Conservation (phyloP, 768 basidiomycete genomes). For the Coprinellus micaceus region DNA sequence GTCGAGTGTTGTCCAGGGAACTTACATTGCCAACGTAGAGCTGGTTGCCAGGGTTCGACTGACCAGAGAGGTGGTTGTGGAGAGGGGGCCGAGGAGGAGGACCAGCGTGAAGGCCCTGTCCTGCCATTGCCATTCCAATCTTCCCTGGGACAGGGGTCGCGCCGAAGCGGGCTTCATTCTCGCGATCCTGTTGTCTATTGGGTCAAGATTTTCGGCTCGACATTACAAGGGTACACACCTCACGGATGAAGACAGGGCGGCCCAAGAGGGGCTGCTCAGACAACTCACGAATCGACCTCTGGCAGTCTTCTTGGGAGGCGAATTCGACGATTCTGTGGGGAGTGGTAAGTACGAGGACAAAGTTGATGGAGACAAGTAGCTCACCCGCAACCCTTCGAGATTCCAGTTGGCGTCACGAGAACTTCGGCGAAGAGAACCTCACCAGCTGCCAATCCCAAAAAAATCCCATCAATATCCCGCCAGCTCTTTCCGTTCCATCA, state of each 20-base stretch:
- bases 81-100: conserved; percentile 82
- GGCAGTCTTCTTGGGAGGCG: conserved; percentile 82
- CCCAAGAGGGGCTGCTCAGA: conserved; percentile 90
- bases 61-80: conserved; percentile 66
- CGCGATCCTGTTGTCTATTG: no score
- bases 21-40: conserved; percentile 89
- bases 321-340: conserved; percentile 87
- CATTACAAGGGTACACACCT: conserved; percentile 54
- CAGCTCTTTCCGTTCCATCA: conserved; percentile 6
- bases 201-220: no score
- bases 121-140: conserved; percentile 94
- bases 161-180: conserved; percentile 93
- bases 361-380: conserved; percentile 28
- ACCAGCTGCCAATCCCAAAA: conserved; percentile 92
- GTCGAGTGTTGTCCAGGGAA: background rate
- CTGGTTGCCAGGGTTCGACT: conserved; percentile 79
- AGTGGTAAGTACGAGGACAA: conserved; percentile 14
- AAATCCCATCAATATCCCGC: conserved; percentile 78
- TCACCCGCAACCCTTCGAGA: conserved; percentile 99
- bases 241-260: conserved; percentile 93
- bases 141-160: conserved; percentile 94
- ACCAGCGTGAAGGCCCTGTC: conserved; percentile 74
- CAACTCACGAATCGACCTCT: conserved; percentile 85
- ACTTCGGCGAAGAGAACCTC: conserved; percentile 99
- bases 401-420: conserved; percentile 90